A percentile compares a stretch with the other conserved stretches of the same genome.
Conservation (phyloP, 2,329 filamentous ascomycete genomes). For the Dothideomycetes sp. region DNA sequence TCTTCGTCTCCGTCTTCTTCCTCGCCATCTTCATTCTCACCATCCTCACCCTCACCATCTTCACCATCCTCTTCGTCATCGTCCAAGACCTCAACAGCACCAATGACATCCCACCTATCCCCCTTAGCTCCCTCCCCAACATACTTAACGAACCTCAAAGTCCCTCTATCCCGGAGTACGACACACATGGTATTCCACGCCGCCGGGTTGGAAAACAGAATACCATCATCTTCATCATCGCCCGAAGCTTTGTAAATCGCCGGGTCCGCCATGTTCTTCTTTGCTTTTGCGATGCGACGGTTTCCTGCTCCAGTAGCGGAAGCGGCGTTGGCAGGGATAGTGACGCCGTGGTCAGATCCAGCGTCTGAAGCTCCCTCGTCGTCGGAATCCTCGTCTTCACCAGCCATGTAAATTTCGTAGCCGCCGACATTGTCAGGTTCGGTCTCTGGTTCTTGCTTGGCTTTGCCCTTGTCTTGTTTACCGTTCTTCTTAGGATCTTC, state of each 20-base stretch:
- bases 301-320: slow-evolving; percentile 40
- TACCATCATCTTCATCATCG: slow-evolving; percentile 63
- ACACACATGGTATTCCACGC: slow-evolving; percentile 88
- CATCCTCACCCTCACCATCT: slow-evolving; percentile 41
- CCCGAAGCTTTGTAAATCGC: slow-evolving; percentile 73
- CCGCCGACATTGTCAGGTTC: slow-evolving; percentile 58
- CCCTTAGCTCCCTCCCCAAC: slow-evolving; percentile 73
- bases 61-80: slow-evolving; percentile 29
- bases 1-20: not conserved
- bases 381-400: slow-evolving; percentile 47
- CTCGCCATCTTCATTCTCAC: slow-evolving; percentile 19
- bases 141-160: slow-evolving; percentile 93
- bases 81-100: slow-evolving; percentile 57
- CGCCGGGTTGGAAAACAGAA: slow-evolving; percentile 59
- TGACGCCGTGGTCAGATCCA: slow-evolving; percentile 31
- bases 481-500: slow-evolving; percentile 18
- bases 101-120: slow-evolving; percentile 86
- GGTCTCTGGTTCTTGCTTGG: slow-evolving; percentile 23
- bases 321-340: slow-evolving; percentile 24
- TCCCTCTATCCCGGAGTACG: slow-evolving; percentile 77
- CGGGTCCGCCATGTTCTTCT: slow-evolving; percentile 49
- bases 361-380: slow-evolving; percentile 37
- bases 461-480: slow-evolving; percentile 24
- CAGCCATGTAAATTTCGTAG: slow-evolving; percentile 89
- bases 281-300: slow-evolving; percentile 28